These are phyloP conservation scores for Jatropha curcas DNA, from an alignment of 345 rosid genomes.

Conservation along the genomic window DNA sequence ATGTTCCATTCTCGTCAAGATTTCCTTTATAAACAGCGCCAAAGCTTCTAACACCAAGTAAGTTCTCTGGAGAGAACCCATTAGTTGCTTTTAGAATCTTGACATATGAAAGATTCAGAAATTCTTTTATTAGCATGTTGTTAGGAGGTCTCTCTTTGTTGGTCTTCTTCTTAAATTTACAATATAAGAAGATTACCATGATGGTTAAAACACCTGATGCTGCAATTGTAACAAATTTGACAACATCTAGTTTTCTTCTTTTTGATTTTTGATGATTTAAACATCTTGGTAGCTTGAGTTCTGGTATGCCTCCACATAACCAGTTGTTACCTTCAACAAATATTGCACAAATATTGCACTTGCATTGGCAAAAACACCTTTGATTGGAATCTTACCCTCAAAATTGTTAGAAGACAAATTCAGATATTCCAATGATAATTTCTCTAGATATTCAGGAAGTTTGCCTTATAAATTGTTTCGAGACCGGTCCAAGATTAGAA, in stretches of 20 bases:
- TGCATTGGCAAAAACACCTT: constrained; percentile 6
- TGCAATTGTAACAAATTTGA: neutral
- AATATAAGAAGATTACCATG: neutral
- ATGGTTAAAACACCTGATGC: neutral
- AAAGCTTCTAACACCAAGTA: constrained; percentile 17
- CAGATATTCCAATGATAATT: neutral
- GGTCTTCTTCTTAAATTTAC: neutral
- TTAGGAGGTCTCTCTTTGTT: neutral
- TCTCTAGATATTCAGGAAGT: constrained; percentile 3
- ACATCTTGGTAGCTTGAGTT: neutral
- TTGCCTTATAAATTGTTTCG: neutral
- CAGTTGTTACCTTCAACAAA: neutral
- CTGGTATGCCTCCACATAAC: neutral
- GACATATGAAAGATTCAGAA: neutral
- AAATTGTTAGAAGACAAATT: constrained; percentile 2
- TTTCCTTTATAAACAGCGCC: constrained; percentile 6
- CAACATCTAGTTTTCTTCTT: no score
- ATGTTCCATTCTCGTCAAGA: neutral
- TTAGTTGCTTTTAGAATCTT: constrained; percentile 9
- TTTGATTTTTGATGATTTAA: neutral
- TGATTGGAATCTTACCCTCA: neutral
- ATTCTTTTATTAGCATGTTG: no score
- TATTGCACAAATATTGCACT: no score
- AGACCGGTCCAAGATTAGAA: neutral
- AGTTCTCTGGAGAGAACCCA: constrained; percentile 7